Conservation (phyloP, 495 filamentous ascomycete species). For the Talaromyces nanjingensis region DNA sequence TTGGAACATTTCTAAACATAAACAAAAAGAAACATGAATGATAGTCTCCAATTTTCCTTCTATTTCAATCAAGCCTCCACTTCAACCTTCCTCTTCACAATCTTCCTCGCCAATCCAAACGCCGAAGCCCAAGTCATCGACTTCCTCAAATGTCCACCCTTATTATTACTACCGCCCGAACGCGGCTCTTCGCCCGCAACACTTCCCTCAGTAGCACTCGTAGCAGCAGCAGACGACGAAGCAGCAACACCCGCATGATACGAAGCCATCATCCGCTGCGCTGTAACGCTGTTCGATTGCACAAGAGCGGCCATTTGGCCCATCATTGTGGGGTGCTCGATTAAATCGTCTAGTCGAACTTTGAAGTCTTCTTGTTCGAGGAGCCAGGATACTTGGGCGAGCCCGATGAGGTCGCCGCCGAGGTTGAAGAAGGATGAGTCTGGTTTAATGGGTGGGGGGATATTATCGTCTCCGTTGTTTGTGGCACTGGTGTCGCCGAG, state of each 20-base stretch:
- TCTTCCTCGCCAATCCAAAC: conserved; percentile 6
- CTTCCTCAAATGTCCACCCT: not conserved
- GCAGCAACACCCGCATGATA: not conserved
- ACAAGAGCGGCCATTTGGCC: conserved; percentile 43
- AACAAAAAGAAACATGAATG: not conserved
- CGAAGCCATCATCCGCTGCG: conserved; percentile 7
- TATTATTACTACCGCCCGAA: not conserved
- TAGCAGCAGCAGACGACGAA: not conserved
- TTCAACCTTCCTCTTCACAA: conserved; percentile 9
- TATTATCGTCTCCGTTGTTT: conserved; percentile 9
- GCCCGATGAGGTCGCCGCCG: conserved; percentile 46
- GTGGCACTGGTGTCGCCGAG: conserved; percentile 24
- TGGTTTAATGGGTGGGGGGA: conserved; percentile 27
- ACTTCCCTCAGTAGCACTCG: not conserved
- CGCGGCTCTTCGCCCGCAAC: not conserved
- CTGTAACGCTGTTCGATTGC: conserved; percentile 17
- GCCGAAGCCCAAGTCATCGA: conserved; percentile 8
- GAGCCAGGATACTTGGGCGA: conserved; percentile 41
- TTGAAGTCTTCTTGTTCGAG: conserved; percentile 44
- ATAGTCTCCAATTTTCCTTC: not conserved
- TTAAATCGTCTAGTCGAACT: conserved; percentile 43
- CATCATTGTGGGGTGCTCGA: conserved; percentile 41
- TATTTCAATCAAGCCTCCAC: not conserved
- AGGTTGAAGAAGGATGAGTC: conserved; percentile 47
- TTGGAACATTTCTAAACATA: not conserved